These are phyloP conservation scores for Friedmanniomyces endolithicus DNA, from an alignment of 495 filamentous ascomycete genomes.

Conservation along the genomic window DNA sequence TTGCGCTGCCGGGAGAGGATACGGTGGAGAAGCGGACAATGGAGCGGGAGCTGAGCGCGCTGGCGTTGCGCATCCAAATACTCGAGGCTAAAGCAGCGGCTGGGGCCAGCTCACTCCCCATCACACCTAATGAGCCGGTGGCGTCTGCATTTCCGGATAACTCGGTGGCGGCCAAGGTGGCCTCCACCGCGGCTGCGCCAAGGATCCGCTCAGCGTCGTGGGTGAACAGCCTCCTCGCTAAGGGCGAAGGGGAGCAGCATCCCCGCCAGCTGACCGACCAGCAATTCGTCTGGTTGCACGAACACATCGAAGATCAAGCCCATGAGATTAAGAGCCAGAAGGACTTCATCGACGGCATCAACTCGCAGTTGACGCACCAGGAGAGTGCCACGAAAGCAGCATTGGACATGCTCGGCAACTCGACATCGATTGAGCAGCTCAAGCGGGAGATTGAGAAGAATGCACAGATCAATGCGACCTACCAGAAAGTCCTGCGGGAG, in stretches of 20 bases:
- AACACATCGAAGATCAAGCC: conserved; percentile 40
- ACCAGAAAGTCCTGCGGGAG: conserved; percentile 91
- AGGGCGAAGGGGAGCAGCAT: conserved; percentile 21
- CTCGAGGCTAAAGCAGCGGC: conserved; percentile 35
- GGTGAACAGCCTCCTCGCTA: conserved; percentile 31
- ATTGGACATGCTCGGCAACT: conserved; percentile 24
- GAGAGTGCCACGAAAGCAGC: conserved; percentile 33
- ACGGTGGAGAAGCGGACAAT: conserved; percentile 35
- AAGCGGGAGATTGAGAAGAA: conserved; percentile 92
- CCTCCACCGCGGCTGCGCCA: conserved; percentile 8
- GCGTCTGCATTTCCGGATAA: conserved; percentile 24
- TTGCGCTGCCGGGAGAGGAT: conserved; percentile 36
- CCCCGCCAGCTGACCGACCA: conserved; percentile 30
- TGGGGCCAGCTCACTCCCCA: conserved; percentile 29
- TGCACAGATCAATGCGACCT: conserved; percentile 95
- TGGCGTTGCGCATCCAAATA: conserved; percentile 35
- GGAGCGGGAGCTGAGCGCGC: conserved; percentile 35
- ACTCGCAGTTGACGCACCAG: conserved; percentile 35
- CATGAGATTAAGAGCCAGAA: conserved; percentile 47
- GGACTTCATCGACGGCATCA: conserved; percentile 39
- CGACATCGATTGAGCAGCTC: conserved; percentile 52
- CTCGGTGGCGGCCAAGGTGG: conserved; percentile 2
- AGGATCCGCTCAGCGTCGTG: conserved; percentile 25
- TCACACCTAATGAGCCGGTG: conserved; percentile 31
- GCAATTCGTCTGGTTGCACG: conserved; percentile 36